These are phyloP conservation scores for Kentomonas sorsogonicus DNA, from an alignment of 208 protist species.

Conservation along the genomic window DNA sequence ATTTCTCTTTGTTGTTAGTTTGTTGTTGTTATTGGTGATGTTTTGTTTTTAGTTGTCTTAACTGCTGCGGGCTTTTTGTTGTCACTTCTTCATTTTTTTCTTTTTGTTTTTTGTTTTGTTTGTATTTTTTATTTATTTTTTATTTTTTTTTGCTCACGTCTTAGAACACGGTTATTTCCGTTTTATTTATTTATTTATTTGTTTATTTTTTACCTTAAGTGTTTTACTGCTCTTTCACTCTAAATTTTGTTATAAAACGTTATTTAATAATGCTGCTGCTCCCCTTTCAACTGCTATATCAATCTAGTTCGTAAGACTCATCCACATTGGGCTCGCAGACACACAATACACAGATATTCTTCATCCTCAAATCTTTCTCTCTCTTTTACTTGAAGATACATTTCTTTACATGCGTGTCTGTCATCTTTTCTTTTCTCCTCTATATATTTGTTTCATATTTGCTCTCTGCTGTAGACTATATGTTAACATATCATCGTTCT, in stretches of 20 bases:
- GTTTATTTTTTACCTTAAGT: constrained; percentile 18
- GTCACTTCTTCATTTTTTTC: background rate
- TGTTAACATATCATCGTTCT: constrained; percentile 2
- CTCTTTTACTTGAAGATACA: background rate
- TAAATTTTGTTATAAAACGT: too few species aligned
- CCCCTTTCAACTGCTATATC: too few species aligned
- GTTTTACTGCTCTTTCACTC: too few species aligned
- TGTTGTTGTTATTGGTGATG: background rate
- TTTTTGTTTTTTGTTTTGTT: background rate
- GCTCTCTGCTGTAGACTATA: constrained; percentile 11
- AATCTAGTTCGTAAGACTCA: too few species aligned
- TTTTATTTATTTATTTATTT: constrained; percentile 6
- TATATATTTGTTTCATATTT: constrained; percentile 14
- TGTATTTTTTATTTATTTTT: constrained; percentile 3
- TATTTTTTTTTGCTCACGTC: background rate
- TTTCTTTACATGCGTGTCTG: background rate
- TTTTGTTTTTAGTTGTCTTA: background rate
- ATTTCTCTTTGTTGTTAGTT: background rate
- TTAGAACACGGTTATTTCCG: background rate
- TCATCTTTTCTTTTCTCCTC: constrained; percentile 13
- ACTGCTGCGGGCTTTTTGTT: background rate
- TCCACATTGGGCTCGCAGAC: background rate
- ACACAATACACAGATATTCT: background rate
- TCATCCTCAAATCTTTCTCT: background rate
- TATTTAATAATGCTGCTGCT: too few species aligned